A percentile compares a stretch with the other conserved stretches of the same genome.
phyloP scores from a whole-genome alignment of 2,329 filamentous ascomycete genomes.

The Pseudogymnoascus sp. region DNA sequence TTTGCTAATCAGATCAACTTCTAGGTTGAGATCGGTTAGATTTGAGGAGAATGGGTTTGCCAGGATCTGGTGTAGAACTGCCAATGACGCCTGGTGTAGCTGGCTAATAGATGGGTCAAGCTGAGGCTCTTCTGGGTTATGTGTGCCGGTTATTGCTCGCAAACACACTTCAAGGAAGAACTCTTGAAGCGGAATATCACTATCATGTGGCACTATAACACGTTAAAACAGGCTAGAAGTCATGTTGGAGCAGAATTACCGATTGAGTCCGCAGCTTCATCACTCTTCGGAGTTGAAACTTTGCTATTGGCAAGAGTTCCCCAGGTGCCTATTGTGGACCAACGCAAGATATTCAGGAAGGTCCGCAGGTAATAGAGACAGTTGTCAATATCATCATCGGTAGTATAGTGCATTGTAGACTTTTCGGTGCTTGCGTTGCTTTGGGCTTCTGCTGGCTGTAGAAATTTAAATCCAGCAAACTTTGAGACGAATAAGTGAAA shows the following conservation, averaged over 20 bases:
- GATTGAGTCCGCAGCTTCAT: slow-evolving; percentile 37
- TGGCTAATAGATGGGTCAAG: slow-evolving; percentile 48
- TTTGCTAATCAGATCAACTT: slow-evolving; percentile 61
- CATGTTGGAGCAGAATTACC: slow-evolving; percentile 35
- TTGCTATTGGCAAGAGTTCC: slow-evolving; percentile 57
- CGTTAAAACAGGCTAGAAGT: slow-evolving; percentile 14
- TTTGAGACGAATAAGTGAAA: slow-evolving; percentile 54
- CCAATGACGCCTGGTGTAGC: slow-evolving; percentile 63
- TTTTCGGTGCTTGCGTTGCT: not conserved
- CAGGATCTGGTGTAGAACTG: slow-evolving; percentile 62
- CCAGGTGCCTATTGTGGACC: slow-evolving; percentile 63
- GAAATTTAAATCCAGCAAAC: slow-evolving; percentile 47
- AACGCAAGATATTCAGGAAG: slow-evolving; percentile 63
- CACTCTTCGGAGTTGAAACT: slow-evolving; percentile 40
- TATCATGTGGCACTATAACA: slow-evolving; percentile 41
- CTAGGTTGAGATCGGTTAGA: slow-evolving; percentile 57
- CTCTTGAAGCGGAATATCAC: slow-evolving; percentile 55
- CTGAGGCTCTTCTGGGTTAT: slow-evolving; percentile 29
- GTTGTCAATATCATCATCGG: slow-evolving; percentile 64
- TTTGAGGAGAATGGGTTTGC: slow-evolving; percentile 52
- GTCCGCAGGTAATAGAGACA: slow-evolving; percentile 72
- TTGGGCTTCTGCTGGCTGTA: slow-evolving; percentile 30
- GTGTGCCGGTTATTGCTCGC: slow-evolving; percentile 46
- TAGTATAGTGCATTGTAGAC: slow-evolving; percentile 31
- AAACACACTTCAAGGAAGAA: slow-evolving; percentile 61